Base-by-base conservation (phyloP, 805 yeast species). In the Kodamaea neixiangensis region DNA sequence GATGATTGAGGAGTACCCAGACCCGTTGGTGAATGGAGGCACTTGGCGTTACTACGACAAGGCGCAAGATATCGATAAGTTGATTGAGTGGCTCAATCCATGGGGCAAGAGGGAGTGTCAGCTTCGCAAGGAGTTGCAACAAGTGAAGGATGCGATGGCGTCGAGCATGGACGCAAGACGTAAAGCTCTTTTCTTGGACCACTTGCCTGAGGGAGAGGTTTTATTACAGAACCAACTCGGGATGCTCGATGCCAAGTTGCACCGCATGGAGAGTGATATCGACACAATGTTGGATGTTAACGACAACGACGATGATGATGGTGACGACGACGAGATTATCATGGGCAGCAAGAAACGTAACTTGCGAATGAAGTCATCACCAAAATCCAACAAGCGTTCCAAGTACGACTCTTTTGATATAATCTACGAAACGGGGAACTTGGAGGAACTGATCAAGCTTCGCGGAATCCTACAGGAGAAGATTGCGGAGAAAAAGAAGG, bases 31-130 rank as follows among this genome's bases (percentile, higher is more conserved):
- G 7, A 66, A 76, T 11, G 73, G 79, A 1, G 54, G 67, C 4
- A 80, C 81, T 34, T 91, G 97, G 97, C 79, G 86, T 49, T 88
- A 66, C 58, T 80, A 83, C 56, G 96, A 90, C 56, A 69, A 63
- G 1, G 73, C 78, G 0, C 79, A 76, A n/a, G 85, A 86, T 37
- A 65, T 90, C 29, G 80, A 79, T 1, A 63, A 63, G 11, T 62
- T 92, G 20, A 51, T 85, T 7, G 63, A 68, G n/a, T 86, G 93
- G 89, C 71, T 91, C 46, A 84, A 86, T 57, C 83, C 81, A 3
- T 82, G 85, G 78, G 97, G 97, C 2, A 73, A 71, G 47, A 71
- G 96, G 43, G 97, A 91, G 61, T 76, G 82, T 14, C 75, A 71
- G 34, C 73, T 92, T 44, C 70, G 81, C 37, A 86, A 85, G 57